These are phyloP conservation scores for Dendrobium officinale DNA, from an alignment of 106 monocot genomes.

Conservation along the genomic window DNA sequence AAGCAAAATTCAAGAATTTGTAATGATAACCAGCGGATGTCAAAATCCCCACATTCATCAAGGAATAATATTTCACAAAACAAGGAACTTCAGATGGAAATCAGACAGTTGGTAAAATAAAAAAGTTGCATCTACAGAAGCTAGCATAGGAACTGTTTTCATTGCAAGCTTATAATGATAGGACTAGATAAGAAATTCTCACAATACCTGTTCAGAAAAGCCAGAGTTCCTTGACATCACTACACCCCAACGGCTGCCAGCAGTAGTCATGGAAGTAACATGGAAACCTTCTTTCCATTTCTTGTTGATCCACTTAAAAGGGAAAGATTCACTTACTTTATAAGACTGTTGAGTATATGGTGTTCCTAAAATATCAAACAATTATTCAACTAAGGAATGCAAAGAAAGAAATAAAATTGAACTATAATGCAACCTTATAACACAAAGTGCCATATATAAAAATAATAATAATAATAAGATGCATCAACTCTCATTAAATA, in stretches of 20 bases:
- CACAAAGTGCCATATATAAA: too few species aligned
- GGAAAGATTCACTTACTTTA: constrained; percentile 97
- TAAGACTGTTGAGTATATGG: constrained; percentile 88
- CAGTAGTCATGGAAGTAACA: constrained; percentile 93
- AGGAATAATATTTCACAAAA: not conserved
- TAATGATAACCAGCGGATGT: not conserved
- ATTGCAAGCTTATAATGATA: not conserved
- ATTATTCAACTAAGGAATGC: not conserved
- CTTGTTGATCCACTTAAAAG: constrained; percentile 98
- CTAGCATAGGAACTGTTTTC: not conserved
- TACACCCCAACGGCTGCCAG: constrained; percentile 84
- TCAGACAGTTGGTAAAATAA: not conserved
- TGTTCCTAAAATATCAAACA: constrained; percentile 52
- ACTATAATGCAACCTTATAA: too few species aligned
- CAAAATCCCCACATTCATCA: not conserved
- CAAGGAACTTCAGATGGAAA: not conserved
- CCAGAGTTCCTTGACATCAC: constrained; percentile 97
- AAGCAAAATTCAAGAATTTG: not conserved
- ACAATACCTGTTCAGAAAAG: constrained; percentile 71
- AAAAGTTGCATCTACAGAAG: not conserved
- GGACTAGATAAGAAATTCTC: not conserved
- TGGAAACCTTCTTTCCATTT: constrained; percentile 99
- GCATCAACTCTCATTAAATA: not conserved
- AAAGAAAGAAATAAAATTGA: not conserved
- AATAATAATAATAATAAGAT: not conserved